Percentiles rank a stretch among this genome's conserved stretches.
phyloP scores from a whole-genome alignment of 2,329 filamentous ascomycete species.

The Coniochaeta prunicola region DNA sequence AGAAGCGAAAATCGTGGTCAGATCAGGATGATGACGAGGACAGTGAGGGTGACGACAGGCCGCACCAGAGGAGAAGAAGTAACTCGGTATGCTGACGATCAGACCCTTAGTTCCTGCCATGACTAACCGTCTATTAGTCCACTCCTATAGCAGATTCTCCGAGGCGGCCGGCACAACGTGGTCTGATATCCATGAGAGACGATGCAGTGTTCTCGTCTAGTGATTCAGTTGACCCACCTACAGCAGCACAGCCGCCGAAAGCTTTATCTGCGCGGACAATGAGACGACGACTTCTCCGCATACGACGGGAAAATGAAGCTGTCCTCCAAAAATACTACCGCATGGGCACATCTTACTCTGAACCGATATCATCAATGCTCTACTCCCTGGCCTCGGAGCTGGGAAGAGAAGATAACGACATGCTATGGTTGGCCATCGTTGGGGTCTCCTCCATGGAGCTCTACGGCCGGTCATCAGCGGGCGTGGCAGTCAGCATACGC shows the following conservation, averaged over 20 bases:
- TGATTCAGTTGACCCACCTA: constrained; percentile 45
- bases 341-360: constrained; percentile 82
- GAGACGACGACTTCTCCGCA: constrained; percentile 63
- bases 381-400: constrained; percentile 93
- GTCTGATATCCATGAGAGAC: constrained; percentile 49
- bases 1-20: constrained; percentile 77
- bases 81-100: constrained; percentile 62
- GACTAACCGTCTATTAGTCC: constrained; percentile 41
- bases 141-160: constrained; percentile 61
- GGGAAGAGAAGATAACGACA: constrained; percentile 91
- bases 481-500: constrained; percentile 57
- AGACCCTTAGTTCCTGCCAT: constrained; percentile 9
- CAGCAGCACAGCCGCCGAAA: constrained; percentile 50
- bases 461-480: constrained; percentile 78
- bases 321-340: constrained; percentile 78
- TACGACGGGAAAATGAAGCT: constrained; percentile 70
- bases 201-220: constrained; percentile 38
- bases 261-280: constrained; percentile 65
- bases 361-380: constrained; percentile 89
- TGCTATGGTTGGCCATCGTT: constrained; percentile 91
- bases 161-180: constrained; percentile 50
- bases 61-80: constrained; percentile 73
- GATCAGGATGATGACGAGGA: constrained; percentile 62
- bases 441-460: constrained; percentile 92
- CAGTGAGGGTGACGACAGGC: constrained; percentile 68